Evolutionary conservation across 2,329 filamentous ascomycete species (phyloP).

Genomic region (Cylindrodendrum hubeiense): DNA sequence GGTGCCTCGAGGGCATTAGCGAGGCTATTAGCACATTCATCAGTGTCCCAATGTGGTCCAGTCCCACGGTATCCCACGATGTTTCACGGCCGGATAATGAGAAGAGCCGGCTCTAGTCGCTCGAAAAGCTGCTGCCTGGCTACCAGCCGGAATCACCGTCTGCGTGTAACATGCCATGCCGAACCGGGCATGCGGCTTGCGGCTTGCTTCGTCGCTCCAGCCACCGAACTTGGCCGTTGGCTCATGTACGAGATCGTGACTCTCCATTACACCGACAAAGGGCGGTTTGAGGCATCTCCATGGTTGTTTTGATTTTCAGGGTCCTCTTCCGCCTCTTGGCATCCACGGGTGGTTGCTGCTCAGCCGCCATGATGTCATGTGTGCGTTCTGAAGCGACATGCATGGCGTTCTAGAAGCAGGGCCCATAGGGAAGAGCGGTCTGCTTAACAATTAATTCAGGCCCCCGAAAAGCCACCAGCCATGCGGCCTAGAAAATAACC

Average conservation of each 20-base stretch:
- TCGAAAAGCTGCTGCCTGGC: slow-evolving; percentile 12
- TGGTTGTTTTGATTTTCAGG: neutral
- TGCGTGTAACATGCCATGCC: slow-evolving; percentile 35
- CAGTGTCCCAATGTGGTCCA: slow-evolving; percentile 8
- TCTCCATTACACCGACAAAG: slow-evolving; percentile 10
- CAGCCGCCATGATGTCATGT: slow-evolving; percentile 29
- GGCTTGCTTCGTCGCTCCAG: slow-evolving; percentile 6
- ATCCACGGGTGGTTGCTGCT: slow-evolving; percentile 3
- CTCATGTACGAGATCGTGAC: neutral
- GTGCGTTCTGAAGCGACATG: slow-evolving; percentile 11
- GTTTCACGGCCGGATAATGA: neutral
- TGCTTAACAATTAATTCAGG: slow-evolving; percentile 41
- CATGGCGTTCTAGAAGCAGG: slow-evolving; percentile 24
- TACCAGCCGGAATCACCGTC: slow-evolving; percentile 30
- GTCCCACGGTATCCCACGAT: slow-evolving; percentile 3
- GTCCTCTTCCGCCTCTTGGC: slow-evolving; percentile 5
- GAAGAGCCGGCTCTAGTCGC: neutral
- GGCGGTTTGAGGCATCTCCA: neutral
- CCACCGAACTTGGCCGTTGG: neutral
- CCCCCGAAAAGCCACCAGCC: slow-evolving; percentile 5
- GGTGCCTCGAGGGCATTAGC: neutral
- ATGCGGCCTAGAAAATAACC: slow-evolving; percentile 17
- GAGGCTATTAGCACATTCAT: neutral
- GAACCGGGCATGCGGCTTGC: slow-evolving; percentile 3
- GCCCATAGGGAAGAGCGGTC: slow-evolving; percentile 32